phyloP scores from a whole-genome alignment of 805 yeast genomes.

The Kurtzmaniella fragi region DNA sequence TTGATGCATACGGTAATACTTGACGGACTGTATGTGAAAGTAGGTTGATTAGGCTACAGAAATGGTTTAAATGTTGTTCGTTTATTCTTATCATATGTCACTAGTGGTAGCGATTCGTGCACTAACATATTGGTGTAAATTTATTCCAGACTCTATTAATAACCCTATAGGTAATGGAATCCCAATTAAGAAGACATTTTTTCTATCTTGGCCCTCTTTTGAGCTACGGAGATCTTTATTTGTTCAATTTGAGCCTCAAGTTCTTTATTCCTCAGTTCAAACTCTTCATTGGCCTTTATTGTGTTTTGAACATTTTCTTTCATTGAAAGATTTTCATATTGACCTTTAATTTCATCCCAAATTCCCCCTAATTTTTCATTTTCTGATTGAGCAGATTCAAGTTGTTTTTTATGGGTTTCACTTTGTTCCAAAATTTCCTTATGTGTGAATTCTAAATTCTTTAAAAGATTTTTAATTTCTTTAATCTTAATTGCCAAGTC shows the following conservation, averaged over 20 bases:
- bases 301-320: slow-evolving; percentile 33
- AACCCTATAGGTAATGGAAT: too few species aligned
- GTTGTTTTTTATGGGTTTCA: slow-evolving; percentile 17
- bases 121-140: too few species aligned
- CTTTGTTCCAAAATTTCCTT: slow-evolving; percentile 31
- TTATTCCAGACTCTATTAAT: too few species aligned
- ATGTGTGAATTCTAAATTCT: slow-evolving; percentile 29
- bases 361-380: slow-evolving; percentile 12
- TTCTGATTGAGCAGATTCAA: slow-evolving; percentile 15
- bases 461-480: slow-evolving; percentile 23
- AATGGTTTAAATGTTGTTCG: too few species aligned
- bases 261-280: slow-evolving; percentile 26
- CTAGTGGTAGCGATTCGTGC: too few species aligned
- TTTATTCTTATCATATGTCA: too few species aligned
- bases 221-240: slow-evolving; percentile 19
- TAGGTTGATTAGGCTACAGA: too few species aligned
- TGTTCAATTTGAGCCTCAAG: slow-evolving; percentile 29
- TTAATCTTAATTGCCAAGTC: slow-evolving; percentile 23
- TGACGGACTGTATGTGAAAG: too few species aligned
- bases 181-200: too few species aligned
- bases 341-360: slow-evolving; percentile 14
- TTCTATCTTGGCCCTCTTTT: slow-evolving; percentile 21
- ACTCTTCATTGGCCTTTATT: slow-evolving; percentile 36
- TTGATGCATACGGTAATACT: too few species aligned
- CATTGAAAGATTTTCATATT: slow-evolving; percentile 30